Evolutionary conservation across 257 asterid genomes (phyloP).

Genomic region (Eucommia ulmoides): DNA sequence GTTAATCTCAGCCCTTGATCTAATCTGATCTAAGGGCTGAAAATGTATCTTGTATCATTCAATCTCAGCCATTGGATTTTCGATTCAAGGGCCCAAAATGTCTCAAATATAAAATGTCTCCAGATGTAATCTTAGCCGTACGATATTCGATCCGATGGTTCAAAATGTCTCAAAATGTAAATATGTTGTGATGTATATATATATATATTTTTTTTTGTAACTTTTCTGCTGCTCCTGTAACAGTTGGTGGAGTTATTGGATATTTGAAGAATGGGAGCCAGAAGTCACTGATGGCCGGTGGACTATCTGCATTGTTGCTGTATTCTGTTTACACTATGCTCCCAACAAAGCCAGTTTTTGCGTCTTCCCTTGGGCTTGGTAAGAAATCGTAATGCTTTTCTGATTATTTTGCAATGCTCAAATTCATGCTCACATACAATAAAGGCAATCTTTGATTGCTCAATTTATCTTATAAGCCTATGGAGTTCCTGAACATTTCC

Average conservation of each 20-base stretch:
- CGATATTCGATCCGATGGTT: no score
- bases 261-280: constrained; percentile 84
- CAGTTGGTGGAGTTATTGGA: constrained; percentile 76
- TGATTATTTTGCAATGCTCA: background rate
- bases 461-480: background rate
- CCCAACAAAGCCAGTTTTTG: constrained; percentile 62
- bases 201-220: no score
- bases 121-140: no score
- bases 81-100: no score
- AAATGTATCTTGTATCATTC: no score
- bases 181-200: no score
- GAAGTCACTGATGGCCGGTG: constrained; percentile 66
- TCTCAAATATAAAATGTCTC: no score
- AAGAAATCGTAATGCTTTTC: background rate
- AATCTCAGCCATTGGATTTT: no score
- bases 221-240: background rate
- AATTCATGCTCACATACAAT: background rate
- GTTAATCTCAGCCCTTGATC: no score
- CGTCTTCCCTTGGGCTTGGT: constrained; percentile 50
- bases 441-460: background rate
- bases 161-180: no score
- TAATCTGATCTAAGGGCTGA: no score
- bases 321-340: constrained; percentile 42
- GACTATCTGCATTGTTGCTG: constrained; percentile 46
- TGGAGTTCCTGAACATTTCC: background rate